Conservation (phyloP, 306 rosid genomes). For the Neltuma alba region DNA sequence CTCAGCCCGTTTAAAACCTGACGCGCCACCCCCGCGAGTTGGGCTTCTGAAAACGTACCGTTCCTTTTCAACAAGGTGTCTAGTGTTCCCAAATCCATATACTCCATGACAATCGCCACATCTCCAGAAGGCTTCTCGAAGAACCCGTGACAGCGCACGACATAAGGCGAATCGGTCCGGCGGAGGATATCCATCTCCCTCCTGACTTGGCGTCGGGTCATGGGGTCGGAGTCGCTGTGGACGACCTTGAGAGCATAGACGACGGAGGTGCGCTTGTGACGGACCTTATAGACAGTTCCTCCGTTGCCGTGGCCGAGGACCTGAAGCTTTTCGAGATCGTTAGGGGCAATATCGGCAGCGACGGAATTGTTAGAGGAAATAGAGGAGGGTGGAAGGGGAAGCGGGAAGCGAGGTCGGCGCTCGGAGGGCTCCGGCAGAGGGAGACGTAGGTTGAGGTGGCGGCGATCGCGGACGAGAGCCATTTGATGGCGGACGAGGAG, state of each 20-base stretch:
- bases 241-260: constrained; percentile 72
- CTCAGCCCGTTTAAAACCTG: constrained; percentile 71
- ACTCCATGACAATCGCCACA: constrained; percentile 75
- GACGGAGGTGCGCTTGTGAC: constrained; percentile 57
- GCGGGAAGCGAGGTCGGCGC: constrained; percentile 48
- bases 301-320: constrained; percentile 93
- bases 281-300: constrained; percentile 93
- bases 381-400: constrained; percentile 37
- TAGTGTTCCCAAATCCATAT: constrained; percentile 70
- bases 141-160: constrained; percentile 56
- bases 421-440: constrained; percentile 46
- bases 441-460: constrained; percentile 74
- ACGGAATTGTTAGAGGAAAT: constrained; percentile 15
- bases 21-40: constrained; percentile 60
- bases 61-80: constrained; percentile 46
- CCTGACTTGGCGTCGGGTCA: constrained; percentile 63
- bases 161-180: constrained; percentile 74
- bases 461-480: constrained; percentile 87
- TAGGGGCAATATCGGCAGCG: constrained; percentile 27
- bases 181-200: constrained; percentile 82
- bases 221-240: constrained; percentile 57
- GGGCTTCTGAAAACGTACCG: constrained; percentile 64
- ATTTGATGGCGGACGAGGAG: constrained; percentile 30
- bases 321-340: constrained; percentile 65
- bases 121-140: constrained; percentile 87